Percentiles rank a stretch among this genome's conserved stretches.
These are phyloP conservation scores for Cladosporium velox DNA, from an alignment of 2,329 filamentous ascomycete species.

Conservation along the genomic window DNA sequence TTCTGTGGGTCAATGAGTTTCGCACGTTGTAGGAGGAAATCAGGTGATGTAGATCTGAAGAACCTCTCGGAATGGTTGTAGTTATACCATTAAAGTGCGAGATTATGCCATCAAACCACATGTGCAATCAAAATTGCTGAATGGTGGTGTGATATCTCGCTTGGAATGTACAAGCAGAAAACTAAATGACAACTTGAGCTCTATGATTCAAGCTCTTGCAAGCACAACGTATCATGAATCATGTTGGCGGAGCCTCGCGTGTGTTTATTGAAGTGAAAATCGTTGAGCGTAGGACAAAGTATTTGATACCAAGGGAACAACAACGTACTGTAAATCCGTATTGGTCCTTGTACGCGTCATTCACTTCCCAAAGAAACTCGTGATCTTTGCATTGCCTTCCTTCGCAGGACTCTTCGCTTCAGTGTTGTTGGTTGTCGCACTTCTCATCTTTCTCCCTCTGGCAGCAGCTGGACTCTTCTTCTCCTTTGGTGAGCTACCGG, in stretches of 20 bases:
- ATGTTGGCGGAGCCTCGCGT: not conserved
- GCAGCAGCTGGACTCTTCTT: not conserved
- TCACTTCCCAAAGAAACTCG: slow-evolving; percentile 57
- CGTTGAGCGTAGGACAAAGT: not conserved
- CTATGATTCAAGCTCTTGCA: not conserved
- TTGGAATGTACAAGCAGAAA: not conserved
- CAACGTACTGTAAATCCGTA: not conserved
- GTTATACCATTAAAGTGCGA: not conserved
- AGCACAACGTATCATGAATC: not conserved
- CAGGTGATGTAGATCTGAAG: not conserved
- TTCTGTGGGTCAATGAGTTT: not conserved
- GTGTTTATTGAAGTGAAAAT: not conserved
- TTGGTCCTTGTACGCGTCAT: slow-evolving; percentile 32
- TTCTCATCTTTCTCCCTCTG: slow-evolving; percentile 50
- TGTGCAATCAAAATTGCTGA: not conserved
- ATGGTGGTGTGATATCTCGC: not conserved
- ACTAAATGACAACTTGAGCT: not conserved
- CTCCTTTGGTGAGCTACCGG: slow-evolving; percentile 17
- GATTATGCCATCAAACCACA: not conserved
- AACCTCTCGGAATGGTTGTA: not conserved
- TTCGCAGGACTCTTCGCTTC: slow-evolving; percentile 50
- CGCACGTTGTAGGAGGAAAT: not conserved
- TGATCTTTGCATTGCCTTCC: slow-evolving; percentile 59
- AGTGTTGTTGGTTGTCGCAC: slow-evolving; percentile 59
- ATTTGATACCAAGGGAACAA: not conserved